These are phyloP conservation scores for Aspergillus ochraceoroseus DNA, from an alignment of 2,329 filamentous ascomycete species.

Conservation along the genomic window DNA sequence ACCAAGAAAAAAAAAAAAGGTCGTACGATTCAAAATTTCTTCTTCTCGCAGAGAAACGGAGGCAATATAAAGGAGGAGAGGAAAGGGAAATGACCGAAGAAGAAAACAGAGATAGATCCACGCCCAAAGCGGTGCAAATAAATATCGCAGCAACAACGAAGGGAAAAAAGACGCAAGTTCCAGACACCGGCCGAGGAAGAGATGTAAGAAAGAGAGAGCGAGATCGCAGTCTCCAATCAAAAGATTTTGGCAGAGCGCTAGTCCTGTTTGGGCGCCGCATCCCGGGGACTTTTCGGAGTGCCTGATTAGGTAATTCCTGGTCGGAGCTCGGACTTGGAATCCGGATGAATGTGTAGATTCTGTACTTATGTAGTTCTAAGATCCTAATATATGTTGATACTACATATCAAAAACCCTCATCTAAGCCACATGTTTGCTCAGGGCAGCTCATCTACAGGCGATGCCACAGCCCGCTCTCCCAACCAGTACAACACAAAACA, in stretches of 20 bases:
- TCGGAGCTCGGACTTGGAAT: no score
- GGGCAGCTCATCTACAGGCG: background rate
- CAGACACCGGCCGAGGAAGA: constrained; percentile 11
- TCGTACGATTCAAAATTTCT: constrained; percentile 13
- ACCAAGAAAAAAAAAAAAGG: no score
- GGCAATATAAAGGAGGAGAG: constrained; percentile 1
- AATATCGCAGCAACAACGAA: constrained; percentile 13
- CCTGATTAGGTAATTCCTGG: constrained; percentile 12
- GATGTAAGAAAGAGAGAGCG: constrained; percentile 9
- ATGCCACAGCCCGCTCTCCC: background rate
- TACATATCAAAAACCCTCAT: no score
- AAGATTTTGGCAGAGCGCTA: constrained; percentile 3
- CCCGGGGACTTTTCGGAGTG: constrained; percentile 5
- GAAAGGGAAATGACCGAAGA: constrained; percentile 4
- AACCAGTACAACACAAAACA: constrained; percentile 1
- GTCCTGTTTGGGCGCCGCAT: constrained; percentile 20
- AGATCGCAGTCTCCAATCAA: constrained; percentile 11
- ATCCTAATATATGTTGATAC: no score
- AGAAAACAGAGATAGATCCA: constrained; percentile 7
- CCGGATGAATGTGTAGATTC: no score
- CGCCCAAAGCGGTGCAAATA: constrained; percentile 8
- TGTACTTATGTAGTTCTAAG: no score
- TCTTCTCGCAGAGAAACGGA: constrained; percentile 3
- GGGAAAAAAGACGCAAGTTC: constrained; percentile 14
- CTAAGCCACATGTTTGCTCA: background rate